Evolutionary conservation across 2,329 filamentous ascomycete species (phyloP).

Genomic region (Monosporascus sp.): DNA sequence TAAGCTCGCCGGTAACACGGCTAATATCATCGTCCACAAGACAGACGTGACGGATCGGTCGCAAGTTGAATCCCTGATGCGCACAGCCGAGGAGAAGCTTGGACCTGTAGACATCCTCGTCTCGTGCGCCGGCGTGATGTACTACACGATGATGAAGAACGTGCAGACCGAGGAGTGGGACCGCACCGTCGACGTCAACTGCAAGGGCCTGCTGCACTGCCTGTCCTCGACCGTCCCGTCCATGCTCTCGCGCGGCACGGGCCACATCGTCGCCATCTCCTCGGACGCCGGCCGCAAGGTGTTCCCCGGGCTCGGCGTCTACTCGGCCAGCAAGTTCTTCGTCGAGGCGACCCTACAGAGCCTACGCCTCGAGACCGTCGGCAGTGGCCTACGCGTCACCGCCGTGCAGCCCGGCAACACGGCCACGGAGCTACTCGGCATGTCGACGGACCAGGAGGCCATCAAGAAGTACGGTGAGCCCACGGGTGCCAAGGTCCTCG

Average conservation of each 20-base stretch:
- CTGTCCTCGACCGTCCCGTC: slow-evolving; percentile 63
- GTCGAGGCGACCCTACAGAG: slow-evolving; percentile 76
- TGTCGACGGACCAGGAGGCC: slow-evolving; percentile 73
- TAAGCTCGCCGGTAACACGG: slow-evolving; percentile 50
- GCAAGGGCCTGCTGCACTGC: slow-evolving; percentile 74
- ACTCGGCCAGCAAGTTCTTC: slow-evolving; percentile 81
- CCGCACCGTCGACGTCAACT: slow-evolving; percentile 78
- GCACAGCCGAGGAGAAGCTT: slow-evolving; percentile 53
- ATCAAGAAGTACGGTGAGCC: slow-evolving; percentile 75
- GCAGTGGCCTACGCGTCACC: slow-evolving; percentile 67
- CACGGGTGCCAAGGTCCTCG: slow-evolving; percentile 69
- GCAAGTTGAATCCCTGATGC: slow-evolving; percentile 64
- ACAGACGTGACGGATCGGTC: slow-evolving; percentile 67
- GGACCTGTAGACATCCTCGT: slow-evolving; percentile 76
- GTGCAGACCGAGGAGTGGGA: slow-evolving; percentile 71
- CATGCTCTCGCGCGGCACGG: slow-evolving; percentile 65
- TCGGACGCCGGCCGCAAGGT: slow-evolving; percentile 79
- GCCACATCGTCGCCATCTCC: slow-evolving; percentile 76
- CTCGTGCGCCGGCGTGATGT: slow-evolving; percentile 79
- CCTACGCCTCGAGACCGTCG: slow-evolving; percentile 70
- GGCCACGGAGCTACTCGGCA: slow-evolving; percentile 65
- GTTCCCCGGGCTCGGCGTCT: slow-evolving; percentile 76
- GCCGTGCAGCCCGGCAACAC: slow-evolving; percentile 74
- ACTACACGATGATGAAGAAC: slow-evolving; percentile 84
- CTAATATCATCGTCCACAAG: slow-evolving; percentile 62